Evolutionary conservation across 139 green algal genomes (phyloP), one percentile per base, ranked within the genome.

Genomic region (Mychonastes homosphaera): DNA sequence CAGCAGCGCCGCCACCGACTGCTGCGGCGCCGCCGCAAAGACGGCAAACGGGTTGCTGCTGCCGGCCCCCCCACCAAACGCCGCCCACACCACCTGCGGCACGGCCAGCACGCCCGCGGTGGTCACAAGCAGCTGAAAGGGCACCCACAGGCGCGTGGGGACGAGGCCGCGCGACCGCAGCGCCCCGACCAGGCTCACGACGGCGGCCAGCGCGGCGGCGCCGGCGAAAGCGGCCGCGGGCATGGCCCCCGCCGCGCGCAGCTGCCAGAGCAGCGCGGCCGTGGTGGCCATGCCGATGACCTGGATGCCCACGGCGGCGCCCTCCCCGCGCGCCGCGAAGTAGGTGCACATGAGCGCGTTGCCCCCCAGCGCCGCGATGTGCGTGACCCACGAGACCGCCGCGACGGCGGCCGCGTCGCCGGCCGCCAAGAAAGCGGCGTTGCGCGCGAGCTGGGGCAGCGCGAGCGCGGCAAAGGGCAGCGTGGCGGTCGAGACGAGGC

Each of bases 271-370:
- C 32, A 95, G 73, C 1, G 80, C 54, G 32, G 86, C 67, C 44
- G 88, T 91, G 53, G 76, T 85, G 0, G 66, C 23, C 2, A 87
- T 78, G 29, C 86, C 84, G 2, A 90, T 69, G 10, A 80, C 71
- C 62, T 89, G 81, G 28, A 93, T 70, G 44, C 77, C 63, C 3
- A 81, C 77, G 0, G 82, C 85, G 15, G 68, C 79, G 24, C 38
- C 40, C 71, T 95, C 87, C 0, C 53, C 44, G 50, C 76, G 76
- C 27, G 60, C 56, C 1, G 76, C 72, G 52, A 95, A 91, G 60
- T 88, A 82, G 30, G 62, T 81, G 54, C 82, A 76, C 73, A 91
- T 84, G 28, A 88, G 67, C 7, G 77, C 74, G 66, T 91, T 91
- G 41, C 81, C 83, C 30, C 80, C 56, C 28, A 87, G 64, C 3